Evolutionary conservation across 352 stramenopile species (phyloP).

Genomic region (Globisporangium nagaii): DNA sequence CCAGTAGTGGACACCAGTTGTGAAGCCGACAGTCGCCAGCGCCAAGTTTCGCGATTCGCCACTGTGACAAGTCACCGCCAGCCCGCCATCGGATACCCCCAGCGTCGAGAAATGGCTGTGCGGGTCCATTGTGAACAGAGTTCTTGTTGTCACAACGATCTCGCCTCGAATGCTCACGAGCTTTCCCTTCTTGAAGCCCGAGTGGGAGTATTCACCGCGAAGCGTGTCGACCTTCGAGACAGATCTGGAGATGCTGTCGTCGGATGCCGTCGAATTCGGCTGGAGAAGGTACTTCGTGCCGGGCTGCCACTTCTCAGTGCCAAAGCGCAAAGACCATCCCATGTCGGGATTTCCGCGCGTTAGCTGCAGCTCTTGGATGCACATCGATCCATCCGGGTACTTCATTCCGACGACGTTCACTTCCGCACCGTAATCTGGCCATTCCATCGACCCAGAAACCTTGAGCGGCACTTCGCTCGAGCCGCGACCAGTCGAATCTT

Average conservation of each 20-base stretch:
- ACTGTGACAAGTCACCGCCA: slow-evolving; percentile 78
- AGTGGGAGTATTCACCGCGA: slow-evolving; percentile 51
- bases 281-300: slow-evolving; percentile 78
- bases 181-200: slow-evolving; percentile 45
- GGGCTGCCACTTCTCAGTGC: slow-evolving; percentile 81
- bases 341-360: slow-evolving; percentile 79
- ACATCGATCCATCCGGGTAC: slow-evolving; percentile 51
- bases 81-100: slow-evolving; percentile 63
- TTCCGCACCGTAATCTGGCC: slow-evolving; percentile 76
- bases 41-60: slow-evolving; percentile 84
- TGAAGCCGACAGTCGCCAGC: slow-evolving; percentile 82
- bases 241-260: background rate
- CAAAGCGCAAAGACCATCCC: slow-evolving; percentile 85
- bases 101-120: slow-evolving; percentile 80
- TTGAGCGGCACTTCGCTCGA: slow-evolving; percentile 18
- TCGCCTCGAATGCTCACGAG: slow-evolving; percentile 64
- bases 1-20: slow-evolving; percentile 95
- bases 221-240: slow-evolving; percentile 26
- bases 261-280: slow-evolving; percentile 5
- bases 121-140: slow-evolving; percentile 84
- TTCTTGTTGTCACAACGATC: slow-evolving; percentile 54
- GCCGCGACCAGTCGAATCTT: slow-evolving; percentile 6
- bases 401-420: slow-evolving; percentile 56
- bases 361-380: slow-evolving; percentile 78
- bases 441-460: slow-evolving; percentile 67